A percentile compares a stretch with the other conserved stretches of the same genome.
Conservation (phyloP, 192 early-diverging fungal species). For the Podila clonocystis region DNA sequence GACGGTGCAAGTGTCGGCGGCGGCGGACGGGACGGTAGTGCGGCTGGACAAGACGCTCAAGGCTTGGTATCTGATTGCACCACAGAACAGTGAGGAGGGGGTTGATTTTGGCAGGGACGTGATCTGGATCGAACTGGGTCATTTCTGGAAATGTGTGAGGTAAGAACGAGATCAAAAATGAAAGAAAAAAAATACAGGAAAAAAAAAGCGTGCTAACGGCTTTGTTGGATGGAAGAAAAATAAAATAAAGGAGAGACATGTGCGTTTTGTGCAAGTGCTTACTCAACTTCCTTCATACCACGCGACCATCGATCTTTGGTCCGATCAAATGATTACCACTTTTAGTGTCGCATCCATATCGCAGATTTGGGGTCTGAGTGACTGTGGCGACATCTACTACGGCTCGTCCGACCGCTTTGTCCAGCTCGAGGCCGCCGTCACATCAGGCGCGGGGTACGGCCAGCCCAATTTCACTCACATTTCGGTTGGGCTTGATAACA, state of each 20-base stretch:
- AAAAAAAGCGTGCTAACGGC: too few relatives aligned
- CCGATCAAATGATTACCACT: background rate
- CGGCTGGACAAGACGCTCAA: slow-evolving; percentile 27
- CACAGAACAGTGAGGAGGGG: slow-evolving; percentile 7
- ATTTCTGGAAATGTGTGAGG: slow-evolving; percentile 48
- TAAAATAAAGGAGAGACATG: background rate
- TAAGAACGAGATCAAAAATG: background rate
- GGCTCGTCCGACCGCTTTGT: slow-evolving; percentile 34
- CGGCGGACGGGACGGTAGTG: slow-evolving; percentile 39
- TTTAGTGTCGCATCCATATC: slow-evolving; percentile 39
- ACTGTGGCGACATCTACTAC: slow-evolving; percentile 28
- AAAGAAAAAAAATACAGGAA: background rate
- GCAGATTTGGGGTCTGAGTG: slow-evolving; percentile 41
- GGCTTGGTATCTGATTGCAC: slow-evolving; percentile 39
- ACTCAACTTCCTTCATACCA: too few relatives aligned
- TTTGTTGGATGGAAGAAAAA: background rate
- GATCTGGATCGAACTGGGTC: slow-evolving; percentile 44
- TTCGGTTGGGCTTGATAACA: slow-evolving; percentile 31
- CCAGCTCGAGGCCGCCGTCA: slow-evolving; percentile 24
- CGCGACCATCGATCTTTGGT: too few relatives aligned
- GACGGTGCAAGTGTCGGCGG: slow-evolving; percentile 35
- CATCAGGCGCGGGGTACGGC: slow-evolving; percentile 34
- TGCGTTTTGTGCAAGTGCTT: too few relatives aligned
- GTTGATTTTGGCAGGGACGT: slow-evolving; percentile 35
- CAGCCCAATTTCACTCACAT: slow-evolving; percentile 32